Evolutionary conservation across 129 eudicot species (phyloP).

Genomic region (Daucus carota): DH1_v3.0 NC_030383.2:12395501-12396000

Average conservation of each 20-base stretch:
- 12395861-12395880: too few relatives aligned
- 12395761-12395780: slow-evolving; percentile 13
- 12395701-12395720: slow-evolving; percentile 36
- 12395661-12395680: background rate
- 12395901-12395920: too few relatives aligned
- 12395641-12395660: background rate
- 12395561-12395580: background rate
- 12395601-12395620: background rate
- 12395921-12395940: too few relatives aligned
- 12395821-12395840: too few relatives aligned
- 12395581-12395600: slow-evolving; percentile 7
- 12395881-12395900: too few relatives aligned
- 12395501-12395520: too few relatives aligned
- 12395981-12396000: too few relatives aligned
- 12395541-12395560: slow-evolving; percentile 73
- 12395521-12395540: slow-evolving; percentile 25
- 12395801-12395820: too few relatives aligned
- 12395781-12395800: background rate
- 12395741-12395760: slow-evolving; percentile 23
- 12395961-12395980: too few relatives aligned
- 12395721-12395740: slow-evolving; percentile 72
- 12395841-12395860: too few relatives aligned
- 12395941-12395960: too few relatives aligned
- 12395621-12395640: background rate
- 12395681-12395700: slow-evolving; percentile 33